Conservation (phyloP, 371 early-diverging fungal species). For the Saksenaea vasiformis region DNA sequence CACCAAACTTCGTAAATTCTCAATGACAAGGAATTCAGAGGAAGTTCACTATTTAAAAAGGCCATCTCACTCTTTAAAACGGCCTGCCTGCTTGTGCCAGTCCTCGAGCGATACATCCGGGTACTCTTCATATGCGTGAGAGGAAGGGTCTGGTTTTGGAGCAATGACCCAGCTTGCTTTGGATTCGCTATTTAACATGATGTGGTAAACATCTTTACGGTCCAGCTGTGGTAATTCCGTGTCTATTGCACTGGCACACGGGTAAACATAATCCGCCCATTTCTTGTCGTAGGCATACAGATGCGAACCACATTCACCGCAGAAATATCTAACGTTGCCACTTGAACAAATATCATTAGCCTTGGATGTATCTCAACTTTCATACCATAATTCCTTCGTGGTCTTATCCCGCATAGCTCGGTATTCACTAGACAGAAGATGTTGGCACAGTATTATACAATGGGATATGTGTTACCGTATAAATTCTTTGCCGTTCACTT, state of each 20-base stretch:
- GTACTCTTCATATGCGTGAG: conserved; percentile 35
- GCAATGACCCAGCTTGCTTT: conserved; percentile 42
- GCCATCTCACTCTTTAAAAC: too few species aligned
- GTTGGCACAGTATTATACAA: too few species aligned
- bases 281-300: conserved; percentile 40
- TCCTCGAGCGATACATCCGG: conserved; percentile 44
- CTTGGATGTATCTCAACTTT: not conserved
- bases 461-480: conserved; percentile 26
- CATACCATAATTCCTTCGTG: conserved; percentile 38
- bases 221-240: conserved; percentile 29
- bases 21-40: too few species aligned
- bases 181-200: conserved; percentile 32
- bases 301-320: conserved; percentile 45
- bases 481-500: conserved; percentile 38
- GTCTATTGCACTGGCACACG: conserved; percentile 49
- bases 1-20: too few species aligned
- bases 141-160: conserved; percentile 10
- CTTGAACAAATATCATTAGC: conserved; percentile 12
- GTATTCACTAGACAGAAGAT: conserved; percentile 28
- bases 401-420: conserved; percentile 38
- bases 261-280: conserved; percentile 37
- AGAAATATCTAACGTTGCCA: conserved; percentile 48
- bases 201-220: conserved; percentile 25
- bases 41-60: too few species aligned
- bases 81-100: conserved; percentile 38